Evolutionary conservation across 176 grass and related monocot species (phyloP).

Genomic region (Leersia perrieri): DNA sequence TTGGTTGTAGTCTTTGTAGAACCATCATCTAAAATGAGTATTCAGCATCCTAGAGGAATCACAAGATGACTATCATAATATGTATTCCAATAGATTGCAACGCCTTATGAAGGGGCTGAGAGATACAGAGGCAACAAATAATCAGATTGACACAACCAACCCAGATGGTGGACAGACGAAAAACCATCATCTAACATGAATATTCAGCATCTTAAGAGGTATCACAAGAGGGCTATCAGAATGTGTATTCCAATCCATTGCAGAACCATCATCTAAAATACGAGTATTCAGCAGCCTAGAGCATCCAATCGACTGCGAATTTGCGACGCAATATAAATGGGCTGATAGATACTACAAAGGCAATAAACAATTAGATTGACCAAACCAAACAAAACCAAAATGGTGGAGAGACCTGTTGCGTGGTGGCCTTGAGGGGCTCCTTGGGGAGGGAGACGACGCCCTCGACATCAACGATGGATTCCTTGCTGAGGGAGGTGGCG

Average conservation of each 20-base stretch:
- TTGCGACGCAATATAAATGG: too few species aligned
- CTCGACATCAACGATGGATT: slow-evolving; percentile 82
- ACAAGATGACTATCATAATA: too few species aligned
- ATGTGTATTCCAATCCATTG: background rate
- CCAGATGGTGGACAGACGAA: too few species aligned
- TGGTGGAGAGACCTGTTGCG: slow-evolving; percentile 60
- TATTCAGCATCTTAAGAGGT: background rate
- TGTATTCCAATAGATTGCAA: too few species aligned
- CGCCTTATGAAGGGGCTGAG: too few species aligned
- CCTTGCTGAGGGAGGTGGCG: slow-evolving; percentile 73
- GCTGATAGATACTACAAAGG: too few species aligned
- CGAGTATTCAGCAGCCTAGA: background rate
- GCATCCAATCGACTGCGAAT: background rate
- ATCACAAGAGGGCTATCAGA: background rate
- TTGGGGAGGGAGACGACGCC: slow-evolving; percentile 74
- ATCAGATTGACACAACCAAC: too few species aligned
- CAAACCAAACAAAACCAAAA: too few species aligned
- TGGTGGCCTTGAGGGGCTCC: slow-evolving; percentile 86
- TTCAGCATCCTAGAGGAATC: background rate
- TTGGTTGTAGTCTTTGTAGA: background rate
- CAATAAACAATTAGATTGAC: background rate
- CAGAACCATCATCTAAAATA: background rate
- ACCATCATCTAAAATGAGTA: background rate
- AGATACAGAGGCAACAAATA: too few species aligned
- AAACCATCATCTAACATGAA: background rate